These are phyloP conservation scores for Cubamyces lactineus DNA, from an alignment of 768 basidiomycete species.

Conservation along the genomic window DNA sequence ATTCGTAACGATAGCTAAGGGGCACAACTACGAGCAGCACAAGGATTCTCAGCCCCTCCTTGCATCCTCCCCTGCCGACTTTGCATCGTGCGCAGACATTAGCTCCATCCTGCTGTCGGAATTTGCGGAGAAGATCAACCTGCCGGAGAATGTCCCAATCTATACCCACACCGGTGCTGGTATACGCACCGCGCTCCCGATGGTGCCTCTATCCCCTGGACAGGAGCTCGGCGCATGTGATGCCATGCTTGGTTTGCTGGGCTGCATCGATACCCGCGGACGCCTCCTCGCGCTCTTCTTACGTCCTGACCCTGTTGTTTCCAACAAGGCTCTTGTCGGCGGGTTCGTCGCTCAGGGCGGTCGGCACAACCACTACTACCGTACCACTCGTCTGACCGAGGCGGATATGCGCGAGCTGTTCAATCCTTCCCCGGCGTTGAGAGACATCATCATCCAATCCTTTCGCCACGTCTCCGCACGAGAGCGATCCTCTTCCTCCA, in stretches of 20 bases:
- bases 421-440: neutral
- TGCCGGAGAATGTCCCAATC: slow-evolving; percentile 7
- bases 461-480: neutral
- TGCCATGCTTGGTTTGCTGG: slow-evolving; percentile 10
- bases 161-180: slow-evolving; percentile 13
- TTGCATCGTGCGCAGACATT: slow-evolving; percentile 7
- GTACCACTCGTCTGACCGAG: slow-evolving; percentile 7
- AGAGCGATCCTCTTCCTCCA: neutral
- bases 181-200: slow-evolving; percentile 10
- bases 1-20: slow-evolving; percentile 2
- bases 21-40: slow-evolving; percentile 16
- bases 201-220: neutral
- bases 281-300: slow-evolving; percentile 16
- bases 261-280: slow-evolving; percentile 9
- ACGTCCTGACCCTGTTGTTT: neutral
- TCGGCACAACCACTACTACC: slow-evolving; percentile 11
- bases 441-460: slow-evolving; percentile 6
- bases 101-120: slow-evolving; percentile 1
- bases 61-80: slow-evolving; percentile 18
- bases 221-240: neutral
- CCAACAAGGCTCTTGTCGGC: slow-evolving; percentile 9
- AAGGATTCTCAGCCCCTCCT: slow-evolving; percentile 8
- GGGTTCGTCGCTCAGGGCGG: slow-evolving; percentile 18
- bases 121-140: neutral
- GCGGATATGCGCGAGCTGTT: neutral